phyloP scores from a whole-genome alignment of 1,284 basidiomycete species.

The Heterobasidion occidentale region DNA sequence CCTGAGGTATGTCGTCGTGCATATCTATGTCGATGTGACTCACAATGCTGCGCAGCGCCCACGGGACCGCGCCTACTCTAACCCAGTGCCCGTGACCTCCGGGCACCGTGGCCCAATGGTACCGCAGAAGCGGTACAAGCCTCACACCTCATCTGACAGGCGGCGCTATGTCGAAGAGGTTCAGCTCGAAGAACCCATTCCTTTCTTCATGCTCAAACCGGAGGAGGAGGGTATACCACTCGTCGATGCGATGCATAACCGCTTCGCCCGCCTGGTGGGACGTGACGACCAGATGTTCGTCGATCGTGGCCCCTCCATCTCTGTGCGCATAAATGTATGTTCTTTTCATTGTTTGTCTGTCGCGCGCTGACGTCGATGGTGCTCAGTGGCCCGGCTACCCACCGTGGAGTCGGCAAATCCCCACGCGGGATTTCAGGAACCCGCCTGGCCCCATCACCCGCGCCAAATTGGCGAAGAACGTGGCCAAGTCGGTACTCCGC shows the following conservation, averaged over 20 bases:
- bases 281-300: constrained; percentile 59
- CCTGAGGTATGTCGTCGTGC: too few species aligned
- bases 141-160: constrained; percentile 65
- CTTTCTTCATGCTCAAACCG: constrained; percentile 46
- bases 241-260: constrained; percentile 38
- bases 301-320: constrained; percentile 66
- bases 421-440: constrained; percentile 67
- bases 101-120: constrained; percentile 23
- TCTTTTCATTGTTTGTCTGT: constrained; percentile 2
- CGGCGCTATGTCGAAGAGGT: constrained; percentile 68
- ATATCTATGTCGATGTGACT: too few species aligned
- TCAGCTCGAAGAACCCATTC: constrained; percentile 50
- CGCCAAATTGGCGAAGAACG: constrained; percentile 58
- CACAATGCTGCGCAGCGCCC: background rate
- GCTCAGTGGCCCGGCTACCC: constrained; percentile 68
- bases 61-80: constrained; percentile 5
- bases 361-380: background rate
- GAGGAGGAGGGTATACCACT: constrained; percentile 50
- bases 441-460: constrained; percentile 66
- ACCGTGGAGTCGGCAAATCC: constrained; percentile 72
- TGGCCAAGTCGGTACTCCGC: constrained; percentile 45
- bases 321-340: constrained; percentile 61
- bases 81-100: background rate
- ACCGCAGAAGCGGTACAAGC: constrained; percentile 62
- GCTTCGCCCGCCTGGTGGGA: constrained; percentile 32